phyloP scores from a whole-genome alignment of 202 grass and related monocot species.

The Sporobolus alterniflorus region DNA sequence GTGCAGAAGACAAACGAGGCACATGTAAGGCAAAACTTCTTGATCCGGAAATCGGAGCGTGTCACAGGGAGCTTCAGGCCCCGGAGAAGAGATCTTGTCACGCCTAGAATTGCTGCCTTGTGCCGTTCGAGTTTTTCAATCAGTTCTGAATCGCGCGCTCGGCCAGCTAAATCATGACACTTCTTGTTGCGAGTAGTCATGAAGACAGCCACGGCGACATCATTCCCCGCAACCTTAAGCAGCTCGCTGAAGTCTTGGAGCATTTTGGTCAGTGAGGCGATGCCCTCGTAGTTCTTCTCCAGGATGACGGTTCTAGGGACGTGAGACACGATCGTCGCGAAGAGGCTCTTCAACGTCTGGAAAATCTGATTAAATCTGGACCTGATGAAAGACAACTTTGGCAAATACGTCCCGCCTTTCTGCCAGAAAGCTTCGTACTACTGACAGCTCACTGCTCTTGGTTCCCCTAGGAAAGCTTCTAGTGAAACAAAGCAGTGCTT shows the following conservation, averaged over 20 bases:
- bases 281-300: conserved; percentile 32
- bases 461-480: conserved; percentile 17
- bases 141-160: neutral
- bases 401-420: neutral
- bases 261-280: conserved; percentile 39
- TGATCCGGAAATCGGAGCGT: neutral
- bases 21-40: conserved; percentile 43
- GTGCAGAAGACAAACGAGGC: conserved; percentile 66
- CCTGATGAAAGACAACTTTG: conserved; percentile 40
- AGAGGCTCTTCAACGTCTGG: conserved; percentile 29
- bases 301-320: conserved; percentile 39
- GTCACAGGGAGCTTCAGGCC: conserved; percentile 40
- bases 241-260: conserved; percentile 42
- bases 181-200: neutral
- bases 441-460: neutral
- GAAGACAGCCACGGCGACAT: conserved; percentile 29
- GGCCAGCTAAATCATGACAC: neutral
- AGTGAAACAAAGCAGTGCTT: conserved; percentile 38
- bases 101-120: conserved; percentile 34
- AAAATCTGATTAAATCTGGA: conserved; percentile 36
- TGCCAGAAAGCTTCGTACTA: neutral
- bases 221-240: conserved; percentile 7
- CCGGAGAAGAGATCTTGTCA: conserved; percentile 21
- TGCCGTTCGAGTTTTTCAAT: conserved; percentile 2
- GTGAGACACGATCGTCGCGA: conserved; percentile 43